Evolutionary conservation across 169 alveolate species (phyloP), one percentile per base, ranked within the genome.

Genomic region (Perkinsus marinus): DNA sequence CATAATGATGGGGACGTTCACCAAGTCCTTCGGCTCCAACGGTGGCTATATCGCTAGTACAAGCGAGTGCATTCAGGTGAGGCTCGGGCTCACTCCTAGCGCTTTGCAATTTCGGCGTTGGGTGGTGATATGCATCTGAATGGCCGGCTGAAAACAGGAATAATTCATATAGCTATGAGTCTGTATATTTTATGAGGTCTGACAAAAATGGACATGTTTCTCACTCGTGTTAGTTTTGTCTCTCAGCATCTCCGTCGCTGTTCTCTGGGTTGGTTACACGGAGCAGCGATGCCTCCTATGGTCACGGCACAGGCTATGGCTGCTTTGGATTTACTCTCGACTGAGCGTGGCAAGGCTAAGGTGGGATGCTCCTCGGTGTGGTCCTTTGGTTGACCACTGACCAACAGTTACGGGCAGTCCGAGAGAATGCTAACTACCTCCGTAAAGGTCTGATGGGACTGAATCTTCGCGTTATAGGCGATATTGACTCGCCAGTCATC

Each of bases 1-100:
- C 57, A 93, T 96, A 41, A 94, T 96, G 91, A 94, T 97, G 89
- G 98, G 98, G 39, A 96, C 98, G 39, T 93, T 96, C 39, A 97
- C 97, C 39, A 96, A 96, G 93, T 96, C 97, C 9, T 93, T 95
- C 89, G 98, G 98, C 37, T 95, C 96, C 36, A 95, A 92, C 94
- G 98, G 98, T 22, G 98, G 98, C 9, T 96, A 96, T 92, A 93
- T 96, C n/a, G 96, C 97, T 30, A 57, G 79, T 26, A 57, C 79
- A 13, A 57, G 22, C 79, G 79, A 57, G 79, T 57, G 79, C 79
- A 57, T 57, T 57, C 79, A 57, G 79, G 79, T 57, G 79, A 10
- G n/a, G n/a, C n/a, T n/a, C n/a, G n/a, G n/a, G n/a, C n/a, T n/a
- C n/a, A n/a, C n/a, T n/a, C n/a, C n/a, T n/a, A n/a, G n/a, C n/a